A percentile compares a stretch with the other conserved stretches of the same genome.
Evolutionary conservation across 2,329 filamentous ascomycete genomes (phyloP).

Genomic region (Beauveria caledonica): DNA sequence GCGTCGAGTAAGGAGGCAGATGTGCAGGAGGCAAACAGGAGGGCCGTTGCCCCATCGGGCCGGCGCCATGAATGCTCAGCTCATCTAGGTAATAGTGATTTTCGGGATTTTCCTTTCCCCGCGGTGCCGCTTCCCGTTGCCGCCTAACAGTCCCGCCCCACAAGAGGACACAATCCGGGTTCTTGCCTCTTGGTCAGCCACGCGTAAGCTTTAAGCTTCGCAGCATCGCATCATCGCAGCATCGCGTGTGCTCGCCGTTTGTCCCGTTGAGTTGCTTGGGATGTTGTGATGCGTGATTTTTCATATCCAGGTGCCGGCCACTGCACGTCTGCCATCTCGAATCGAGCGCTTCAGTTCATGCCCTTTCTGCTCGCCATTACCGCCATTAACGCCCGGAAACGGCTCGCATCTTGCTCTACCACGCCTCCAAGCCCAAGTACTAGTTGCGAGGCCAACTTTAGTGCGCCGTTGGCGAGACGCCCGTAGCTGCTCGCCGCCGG

Average conservation of each 20-base stretch:
- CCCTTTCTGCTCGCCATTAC: background rate
- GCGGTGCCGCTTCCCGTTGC: too few relatives aligned
- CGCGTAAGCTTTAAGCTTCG: slow-evolving; percentile 1
- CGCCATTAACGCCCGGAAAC: background rate
- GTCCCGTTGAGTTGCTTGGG: background rate
- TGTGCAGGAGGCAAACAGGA: background rate
- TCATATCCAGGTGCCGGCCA: background rate
- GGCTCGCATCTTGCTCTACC: background rate
- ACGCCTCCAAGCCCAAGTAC: background rate
- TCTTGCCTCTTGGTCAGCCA: background rate
- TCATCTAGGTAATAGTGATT: too few relatives aligned
- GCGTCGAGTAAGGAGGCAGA: background rate
- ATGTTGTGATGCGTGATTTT: background rate
- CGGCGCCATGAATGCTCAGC: too few relatives aligned
- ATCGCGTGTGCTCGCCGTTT: background rate
- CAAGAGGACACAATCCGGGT: too few relatives aligned
- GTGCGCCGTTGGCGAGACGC: background rate
- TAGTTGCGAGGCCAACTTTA: background rate
- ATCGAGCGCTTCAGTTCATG: background rate
- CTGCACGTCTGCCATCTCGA: background rate
- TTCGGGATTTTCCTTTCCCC: too few relatives aligned
- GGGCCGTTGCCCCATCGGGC: too few relatives aligned
- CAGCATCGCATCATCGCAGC: too few relatives aligned
- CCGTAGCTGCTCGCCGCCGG: background rate
- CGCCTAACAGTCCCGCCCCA: too few relatives aligned